Conservation (phyloP, 352 stramenopile genomes). For the Peronospora destructor region DNA sequence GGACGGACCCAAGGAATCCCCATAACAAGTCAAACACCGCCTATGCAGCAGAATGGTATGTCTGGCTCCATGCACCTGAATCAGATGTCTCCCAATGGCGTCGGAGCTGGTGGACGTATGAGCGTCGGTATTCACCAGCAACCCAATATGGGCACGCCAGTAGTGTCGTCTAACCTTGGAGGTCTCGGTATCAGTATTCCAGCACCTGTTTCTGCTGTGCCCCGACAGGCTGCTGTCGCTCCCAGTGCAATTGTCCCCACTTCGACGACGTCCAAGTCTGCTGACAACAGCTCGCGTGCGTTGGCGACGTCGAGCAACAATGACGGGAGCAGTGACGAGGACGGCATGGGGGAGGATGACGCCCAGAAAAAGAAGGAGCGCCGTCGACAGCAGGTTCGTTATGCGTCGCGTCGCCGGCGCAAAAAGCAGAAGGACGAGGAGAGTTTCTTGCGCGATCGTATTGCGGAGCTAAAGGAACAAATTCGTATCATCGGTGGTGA, state of each 20-base stretch:
- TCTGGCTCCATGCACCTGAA: slow-evolving; percentile 30
- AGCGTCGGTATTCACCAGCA: slow-evolving; percentile 27
- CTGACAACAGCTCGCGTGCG: slow-evolving; percentile 29
- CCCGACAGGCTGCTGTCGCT: slow-evolving; percentile 15
- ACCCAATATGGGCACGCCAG: slow-evolving; percentile 4
- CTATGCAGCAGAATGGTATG: slow-evolving; percentile 29
- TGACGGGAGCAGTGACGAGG: slow-evolving; percentile 50
- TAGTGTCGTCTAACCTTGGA: slow-evolving; percentile 1
- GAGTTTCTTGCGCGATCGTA: slow-evolving; percentile 69
- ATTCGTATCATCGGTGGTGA: slow-evolving; percentile 77
- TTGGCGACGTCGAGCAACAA: slow-evolving; percentile 46
- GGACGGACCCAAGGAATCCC: slow-evolving; percentile 25
- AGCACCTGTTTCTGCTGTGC: slow-evolving; percentile 4
- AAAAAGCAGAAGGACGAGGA: slow-evolving; percentile 85
- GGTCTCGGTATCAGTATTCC: slow-evolving; percentile 11
- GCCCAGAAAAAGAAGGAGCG: slow-evolving; percentile 76
- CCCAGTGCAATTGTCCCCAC: slow-evolving; percentile 39
- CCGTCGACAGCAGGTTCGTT: slow-evolving; percentile 67
- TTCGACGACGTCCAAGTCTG: slow-evolving; percentile 19
- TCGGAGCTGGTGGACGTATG: slow-evolving; percentile 11
- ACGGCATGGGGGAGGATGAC: slow-evolving; percentile 46
- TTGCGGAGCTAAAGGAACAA: slow-evolving; percentile 80
- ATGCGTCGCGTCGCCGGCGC: slow-evolving; percentile 66
- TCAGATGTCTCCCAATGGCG: slow-evolving; percentile 19
- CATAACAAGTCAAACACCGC: slow-evolving; percentile 27